Evolutionary conservation across 345 rosid species (phyloP).

Genomic region (Dipteronia sinensis): DNA sequence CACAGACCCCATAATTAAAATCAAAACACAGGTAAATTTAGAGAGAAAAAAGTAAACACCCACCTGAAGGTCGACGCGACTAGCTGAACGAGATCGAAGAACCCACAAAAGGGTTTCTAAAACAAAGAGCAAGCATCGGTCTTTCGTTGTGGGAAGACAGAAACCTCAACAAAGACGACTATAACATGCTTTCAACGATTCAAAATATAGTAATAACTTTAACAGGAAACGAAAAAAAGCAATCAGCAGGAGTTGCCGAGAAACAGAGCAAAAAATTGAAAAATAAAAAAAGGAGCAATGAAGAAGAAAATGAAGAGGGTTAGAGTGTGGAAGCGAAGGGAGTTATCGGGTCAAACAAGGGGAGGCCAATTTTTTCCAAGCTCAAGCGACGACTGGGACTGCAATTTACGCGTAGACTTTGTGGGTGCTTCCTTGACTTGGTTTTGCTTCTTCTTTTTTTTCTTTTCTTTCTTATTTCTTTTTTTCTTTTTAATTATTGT

Average conservation of each 20-base stretch:
- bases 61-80: slow-evolving; percentile 29
- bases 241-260: background rate
- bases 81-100: slow-evolving; percentile 25
- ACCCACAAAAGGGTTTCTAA: slow-evolving; percentile 5
- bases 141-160: slow-evolving; percentile 13
- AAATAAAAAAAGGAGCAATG: background rate
- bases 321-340: background rate
- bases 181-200: slow-evolving; percentile 13
- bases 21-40: background rate
- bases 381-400: slow-evolving; percentile 26
- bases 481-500: too few relatives aligned
- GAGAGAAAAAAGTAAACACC: slow-evolving; percentile 1
- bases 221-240: background rate
- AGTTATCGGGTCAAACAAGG: slow-evolving; percentile 31
- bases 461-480: too few relatives aligned
- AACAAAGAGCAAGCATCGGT: slow-evolving; percentile 21
- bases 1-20: background rate
- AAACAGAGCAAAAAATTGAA: background rate
- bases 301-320: background rate
- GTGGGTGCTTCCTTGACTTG: slow-evolving; percentile 12
- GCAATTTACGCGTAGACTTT: slow-evolving; percentile 19
- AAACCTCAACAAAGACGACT: background rate
- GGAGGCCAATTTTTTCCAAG: slow-evolving; percentile 23
- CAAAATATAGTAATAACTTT: background rate
- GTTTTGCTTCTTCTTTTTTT: background rate